Evolutionary conservation across 2,329 filamentous ascomycete genomes (phyloP).

Genomic region (Microthyrium microscopicum): DNA sequence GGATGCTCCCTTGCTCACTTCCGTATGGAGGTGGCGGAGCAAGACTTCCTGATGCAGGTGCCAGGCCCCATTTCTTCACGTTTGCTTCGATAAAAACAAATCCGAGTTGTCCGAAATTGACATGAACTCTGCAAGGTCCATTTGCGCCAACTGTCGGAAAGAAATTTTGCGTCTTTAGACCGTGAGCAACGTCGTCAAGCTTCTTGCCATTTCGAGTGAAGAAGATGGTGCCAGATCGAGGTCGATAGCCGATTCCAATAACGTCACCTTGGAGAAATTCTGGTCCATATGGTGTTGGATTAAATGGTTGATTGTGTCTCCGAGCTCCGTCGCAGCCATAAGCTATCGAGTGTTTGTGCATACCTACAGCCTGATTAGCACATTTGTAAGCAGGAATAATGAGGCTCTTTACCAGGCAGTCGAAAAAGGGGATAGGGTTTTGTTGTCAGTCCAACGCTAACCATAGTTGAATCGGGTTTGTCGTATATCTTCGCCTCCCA

Average conservation of each 20-base stretch:
- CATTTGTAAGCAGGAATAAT: conserved; percentile 5
- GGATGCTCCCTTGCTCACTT: conserved; percentile 88
- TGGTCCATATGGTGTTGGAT: conserved; percentile 62
- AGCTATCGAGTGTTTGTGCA: conserved; percentile 76
- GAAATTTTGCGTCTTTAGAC: conserved; percentile 87
- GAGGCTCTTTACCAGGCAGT: conserved; percentile 52
- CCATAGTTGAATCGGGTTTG: conserved; percentile 72
- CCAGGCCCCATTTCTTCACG: conserved; percentile 98
- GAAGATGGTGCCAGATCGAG: conserved; percentile 86
- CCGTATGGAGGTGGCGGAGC: conserved; percentile 93
- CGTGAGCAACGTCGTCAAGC: conserved; percentile 84
- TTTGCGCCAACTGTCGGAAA: conserved; percentile 96
- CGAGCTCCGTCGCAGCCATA: conserved; percentile 80
- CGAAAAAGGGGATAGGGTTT: conserved; percentile 95
- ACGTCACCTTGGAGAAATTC: conserved; percentile 85
- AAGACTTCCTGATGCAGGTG: conserved; percentile 86
- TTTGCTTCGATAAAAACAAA: conserved; percentile 99
- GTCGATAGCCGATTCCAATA: conserved; percentile 85
- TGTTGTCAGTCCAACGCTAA: conserved; percentile 87
- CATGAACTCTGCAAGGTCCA: conserved; percentile 80
- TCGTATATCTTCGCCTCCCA: conserved; percentile 99
- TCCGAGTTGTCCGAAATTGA: conserved; percentile 94
- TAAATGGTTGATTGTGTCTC: conserved; percentile 86
- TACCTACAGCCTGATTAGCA: not conserved
- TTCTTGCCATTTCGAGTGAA: conserved; percentile 98